Evolutionary conservation across 129 eudicot genomes (phyloP).

Genomic region (Saussurea involucrata): DNA sequence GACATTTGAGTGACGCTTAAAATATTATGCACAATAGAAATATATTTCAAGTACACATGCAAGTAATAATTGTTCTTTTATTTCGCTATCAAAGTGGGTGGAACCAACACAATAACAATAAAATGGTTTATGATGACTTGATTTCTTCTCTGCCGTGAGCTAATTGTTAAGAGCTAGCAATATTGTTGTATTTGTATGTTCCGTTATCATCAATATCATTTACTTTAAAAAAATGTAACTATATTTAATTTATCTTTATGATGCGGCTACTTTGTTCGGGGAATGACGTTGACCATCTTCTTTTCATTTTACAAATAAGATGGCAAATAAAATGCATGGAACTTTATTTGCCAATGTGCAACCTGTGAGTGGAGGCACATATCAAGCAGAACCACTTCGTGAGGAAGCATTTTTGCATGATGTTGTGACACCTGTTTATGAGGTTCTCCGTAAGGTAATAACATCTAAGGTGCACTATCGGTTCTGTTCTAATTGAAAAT

Average conservation of each 20-base stretch:
- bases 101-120: neutral
- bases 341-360: slow-evolving; percentile 65
- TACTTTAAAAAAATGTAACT: neutral
- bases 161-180: neutral
- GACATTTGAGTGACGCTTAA: neutral
- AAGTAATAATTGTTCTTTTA: no score
- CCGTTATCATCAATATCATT: neutral
- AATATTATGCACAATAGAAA: neutral
- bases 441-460: slow-evolving; percentile 81
- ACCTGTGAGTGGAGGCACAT: slow-evolving; percentile 74
- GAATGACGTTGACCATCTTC: neutral
- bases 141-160: neutral
- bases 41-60: no score
- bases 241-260: neutral
- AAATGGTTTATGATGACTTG: neutral
- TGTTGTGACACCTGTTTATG: slow-evolving; percentile 83
- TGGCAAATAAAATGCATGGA: slow-evolving; percentile 82
- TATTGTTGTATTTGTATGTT: neutral
- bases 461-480: neutral
- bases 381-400: slow-evolving; percentile 54
- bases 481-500: neutral
- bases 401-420: slow-evolving; percentile 79
- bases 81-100: neutral
- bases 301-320: slow-evolving; percentile 38
- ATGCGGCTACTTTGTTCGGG: neutral